Evolutionary conservation across 1,284 basidiomycete genomes (phyloP), one percentile per base, ranked within the genome.

Genomic region (Butyriboletus appendiculatus): DNA sequence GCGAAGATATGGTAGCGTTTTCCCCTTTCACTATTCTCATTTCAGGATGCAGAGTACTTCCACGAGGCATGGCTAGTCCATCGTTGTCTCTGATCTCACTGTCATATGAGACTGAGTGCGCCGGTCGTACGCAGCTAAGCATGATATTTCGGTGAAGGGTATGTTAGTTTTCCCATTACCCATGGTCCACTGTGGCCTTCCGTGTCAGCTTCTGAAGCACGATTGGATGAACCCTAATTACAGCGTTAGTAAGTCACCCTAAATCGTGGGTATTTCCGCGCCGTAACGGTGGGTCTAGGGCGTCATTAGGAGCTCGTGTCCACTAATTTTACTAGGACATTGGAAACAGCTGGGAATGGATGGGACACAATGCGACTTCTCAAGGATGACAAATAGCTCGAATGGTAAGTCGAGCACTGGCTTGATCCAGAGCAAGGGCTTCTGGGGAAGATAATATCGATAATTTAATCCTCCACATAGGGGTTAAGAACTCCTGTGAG

Each of bases 391-490:
- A 47, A 18, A 38, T 10, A 24, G 28, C 24, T 40, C 26, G 20
- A 35, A 32, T 34, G 9, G n/a, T 28, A 32, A 40, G 12, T 50
- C n/a, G 37, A 40, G 26, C 44, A 39, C 33, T 24, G 37, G 40
- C 37, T 41, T 22, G 60, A 56, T 44, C 35, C 38, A 46, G 24
- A n/a, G 24, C 10, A 58, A 34, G 42, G 47, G 51, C 37, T 43
- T 24, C 16, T 16, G 45, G 30, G 37, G 28, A 28, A 42, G 32
- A 46, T 28, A 52, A 54, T 44, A 26, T 50, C 30, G 47, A 39
- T 37, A 48, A 30, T 38, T 41, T 45, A 22, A 32, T 30, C 7
- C 34, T 26, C 30, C 40, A 38, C 12, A 34, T 26, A 37, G 57
- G 38, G 32, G 51, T 16, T 37, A 28, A 43, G 52, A 16, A 48